Evolutionary conservation across 108 stramenopile genomes (phyloP), one percentile per base, ranked within the genome.

Genomic region (Cyclotella kingstonii): DNA sequence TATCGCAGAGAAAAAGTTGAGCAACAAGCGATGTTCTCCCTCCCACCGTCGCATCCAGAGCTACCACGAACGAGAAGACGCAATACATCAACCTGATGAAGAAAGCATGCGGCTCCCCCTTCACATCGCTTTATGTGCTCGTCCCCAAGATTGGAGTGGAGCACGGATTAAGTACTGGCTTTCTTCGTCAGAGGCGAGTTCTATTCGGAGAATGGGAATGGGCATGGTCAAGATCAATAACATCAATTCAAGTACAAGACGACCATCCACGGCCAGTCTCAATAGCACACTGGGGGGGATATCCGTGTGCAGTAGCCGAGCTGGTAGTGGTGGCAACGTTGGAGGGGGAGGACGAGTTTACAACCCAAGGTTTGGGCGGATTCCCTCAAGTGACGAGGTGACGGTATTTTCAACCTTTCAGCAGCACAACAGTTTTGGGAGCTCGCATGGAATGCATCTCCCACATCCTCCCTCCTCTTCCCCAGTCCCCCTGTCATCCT

Each of bases 331-430:
- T 14, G 47, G 45, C 25, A 48, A 4, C 22, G 39, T 23, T 18
- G 50, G 44, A 27, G 21, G 55, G n/a, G 44, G 29, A 18, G 61
- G 60, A 14, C 45, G 38, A 46, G 78, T 74, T 14, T 79, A 69
- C 66, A 74, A 79, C 69, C 66, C 78, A 5, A 43, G 72, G 4
- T 79, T 79, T 52, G 78, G 78, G 36, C 54, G 68, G 3, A 78
- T 70, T 49, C 60, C 40, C 26, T 73, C 70, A 11, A 30, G 65
- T 18, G 70, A 73, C 19, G 58, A 59, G 15, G 57, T 67, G 27
- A 52, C 35, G 1, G 45, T 59, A 4, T 59, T 53, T 38, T 25
- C 72, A 35, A 43, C 53, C 3, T 44, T 27, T 49, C 53, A 27
- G 38, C 33, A 51, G 23, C 64, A 53, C 18, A 35, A 53, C 35